Evolutionary conservation across 495 filamentous ascomycete species (phyloP).

Genomic region (Podospora australis): DNA sequence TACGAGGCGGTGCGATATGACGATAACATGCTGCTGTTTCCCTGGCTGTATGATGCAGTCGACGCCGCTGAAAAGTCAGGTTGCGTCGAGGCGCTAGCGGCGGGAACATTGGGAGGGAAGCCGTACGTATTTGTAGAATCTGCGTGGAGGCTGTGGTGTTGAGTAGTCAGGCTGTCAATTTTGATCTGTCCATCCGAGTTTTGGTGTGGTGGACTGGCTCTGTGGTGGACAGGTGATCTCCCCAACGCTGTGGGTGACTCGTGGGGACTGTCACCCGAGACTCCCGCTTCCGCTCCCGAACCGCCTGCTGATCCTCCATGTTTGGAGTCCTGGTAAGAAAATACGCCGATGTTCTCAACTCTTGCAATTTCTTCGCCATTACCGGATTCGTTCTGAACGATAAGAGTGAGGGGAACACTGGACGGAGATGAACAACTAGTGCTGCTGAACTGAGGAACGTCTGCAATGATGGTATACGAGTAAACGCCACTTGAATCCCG

Average conservation of each 20-base stretch:
- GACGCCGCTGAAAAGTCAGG: conserved; percentile 25
- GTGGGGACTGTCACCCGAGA: conserved; percentile 33
- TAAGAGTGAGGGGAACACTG: conserved; percentile 63
- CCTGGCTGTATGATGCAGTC: conserved; percentile 30
- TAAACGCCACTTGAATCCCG: conserved; percentile 50
- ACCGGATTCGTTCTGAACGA: conserved; percentile 62
- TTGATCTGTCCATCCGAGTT: conserved; percentile 20
- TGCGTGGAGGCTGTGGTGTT: conserved; percentile 23
- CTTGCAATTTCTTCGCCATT: conserved; percentile 55
- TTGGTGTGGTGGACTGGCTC: conserved; percentile 33
- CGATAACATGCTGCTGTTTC: conserved; percentile 40
- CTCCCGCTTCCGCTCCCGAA: conserved; percentile 19
- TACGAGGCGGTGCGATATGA: conserved; percentile 39
- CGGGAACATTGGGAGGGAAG: conserved; percentile 35
- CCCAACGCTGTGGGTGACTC: conserved; percentile 34
- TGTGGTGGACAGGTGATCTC: conserved; percentile 37
- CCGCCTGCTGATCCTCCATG: conserved; percentile 27
- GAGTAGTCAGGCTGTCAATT: conserved; percentile 21
- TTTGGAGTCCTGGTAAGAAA: conserved; percentile 55
- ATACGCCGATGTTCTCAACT: conserved; percentile 61
- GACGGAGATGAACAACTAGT: conserved; percentile 61
- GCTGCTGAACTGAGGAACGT: conserved; percentile 62
- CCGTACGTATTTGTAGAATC: conserved; percentile 43
- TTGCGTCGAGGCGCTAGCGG: conserved; percentile 27
- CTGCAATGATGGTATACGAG: conserved; percentile 65